Base-by-base conservation (phyloP, 192 early-diverging fungal genomes). In the Coemansia sp. region DNA sequence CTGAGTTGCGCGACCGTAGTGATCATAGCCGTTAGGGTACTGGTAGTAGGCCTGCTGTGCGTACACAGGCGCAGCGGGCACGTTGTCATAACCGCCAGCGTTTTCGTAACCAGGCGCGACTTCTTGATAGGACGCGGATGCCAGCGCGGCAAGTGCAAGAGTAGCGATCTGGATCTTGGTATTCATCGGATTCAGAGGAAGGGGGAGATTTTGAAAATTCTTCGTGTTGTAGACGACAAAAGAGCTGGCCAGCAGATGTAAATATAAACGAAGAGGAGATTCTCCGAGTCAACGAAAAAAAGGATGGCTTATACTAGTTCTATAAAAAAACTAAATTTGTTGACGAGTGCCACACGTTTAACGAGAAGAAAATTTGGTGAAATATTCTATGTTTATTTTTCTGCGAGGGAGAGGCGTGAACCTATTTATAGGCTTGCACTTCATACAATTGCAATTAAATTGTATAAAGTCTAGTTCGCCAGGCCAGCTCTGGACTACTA, bases 111-210 rank as follows among this genome's bases (percentile, higher is more conserved):
- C 55, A n/a, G 65, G 65, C 0, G 57, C 58, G n/a, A 61, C 66
- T 45, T 76, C 72, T 20, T 65, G 61, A 52, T 69, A 68, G 19
- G 72, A 69, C 4, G 66, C 72, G n/a, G 66, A 20, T 14, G 72
- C 72, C 9, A 76, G 35, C 3, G 66, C 57, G 14, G 72, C 72
- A 6, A 76, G 50, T 12, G 72, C 65, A 58, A 76, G 51, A 19
- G 72, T 76, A 28, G 72, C 62, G 51, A 76, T 69, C 62, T 69
- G 65, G 28, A 76, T 69, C 66, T 76, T 76, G 72, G 62, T 61
- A 31, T 65, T 65, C 72, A 76, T 76, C 30, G 41, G 46, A 14
- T 3, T 9, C 14, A 53, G 30, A 36, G 12, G 23, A 4, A 35
- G 10, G 7, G 33, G 33, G 2, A 7, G 33, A 1, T 35, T 35